A percentile compares a stretch with the other conserved stretches of the same genome.
Evolutionary conservation across 2,329 filamentous ascomycete species (phyloP).

Genomic region (Cordyceps fumosorosea): DNA sequence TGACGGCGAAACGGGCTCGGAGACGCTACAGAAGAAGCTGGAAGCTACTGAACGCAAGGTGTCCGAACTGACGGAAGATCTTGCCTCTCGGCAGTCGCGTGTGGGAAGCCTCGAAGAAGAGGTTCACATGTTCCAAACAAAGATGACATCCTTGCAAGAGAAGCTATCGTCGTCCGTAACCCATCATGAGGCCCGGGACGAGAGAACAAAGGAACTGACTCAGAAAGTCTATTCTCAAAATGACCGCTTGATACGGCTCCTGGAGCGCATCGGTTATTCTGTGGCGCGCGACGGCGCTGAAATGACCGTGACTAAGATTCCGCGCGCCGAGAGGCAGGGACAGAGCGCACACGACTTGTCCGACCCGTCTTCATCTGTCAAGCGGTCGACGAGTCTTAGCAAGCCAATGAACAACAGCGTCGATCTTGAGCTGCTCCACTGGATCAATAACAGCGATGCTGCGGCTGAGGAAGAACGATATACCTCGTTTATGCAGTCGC

Average conservation of each 20-base stretch:
- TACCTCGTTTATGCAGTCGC: constrained; percentile 62
- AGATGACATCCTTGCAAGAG: constrained; percentile 47
- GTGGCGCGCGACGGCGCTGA: constrained; percentile 65
- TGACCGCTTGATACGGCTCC: constrained; percentile 71
- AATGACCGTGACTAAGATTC: constrained; percentile 69
- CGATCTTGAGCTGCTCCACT: constrained; percentile 71
- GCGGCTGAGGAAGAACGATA: constrained; percentile 69
- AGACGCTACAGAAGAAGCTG: constrained; percentile 66
- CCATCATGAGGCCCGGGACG: constrained; percentile 63
- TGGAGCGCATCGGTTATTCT: constrained; percentile 82
- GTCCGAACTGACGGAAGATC: constrained; percentile 58
- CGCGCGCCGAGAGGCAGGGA: constrained; percentile 48
- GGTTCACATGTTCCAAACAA: constrained; percentile 60
- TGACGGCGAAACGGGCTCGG: constrained; percentile 78
- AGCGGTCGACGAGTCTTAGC: constrained; percentile 46
- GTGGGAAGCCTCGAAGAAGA: constrained; percentile 72
- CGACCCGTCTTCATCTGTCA: constrained; percentile 47
- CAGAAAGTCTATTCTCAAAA: constrained; percentile 78
- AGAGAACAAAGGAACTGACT: constrained; percentile 74
- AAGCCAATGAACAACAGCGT: constrained; percentile 53
- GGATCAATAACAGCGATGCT: constrained; percentile 65
- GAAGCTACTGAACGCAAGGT: constrained; percentile 70
- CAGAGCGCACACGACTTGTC: constrained; percentile 54
- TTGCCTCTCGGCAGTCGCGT: constrained; percentile 70
- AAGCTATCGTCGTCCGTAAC: constrained; percentile 44